phyloP scores from a whole-genome alignment of 2,329 filamentous ascomycete species.

The Arthroderma sp. region DNA sequence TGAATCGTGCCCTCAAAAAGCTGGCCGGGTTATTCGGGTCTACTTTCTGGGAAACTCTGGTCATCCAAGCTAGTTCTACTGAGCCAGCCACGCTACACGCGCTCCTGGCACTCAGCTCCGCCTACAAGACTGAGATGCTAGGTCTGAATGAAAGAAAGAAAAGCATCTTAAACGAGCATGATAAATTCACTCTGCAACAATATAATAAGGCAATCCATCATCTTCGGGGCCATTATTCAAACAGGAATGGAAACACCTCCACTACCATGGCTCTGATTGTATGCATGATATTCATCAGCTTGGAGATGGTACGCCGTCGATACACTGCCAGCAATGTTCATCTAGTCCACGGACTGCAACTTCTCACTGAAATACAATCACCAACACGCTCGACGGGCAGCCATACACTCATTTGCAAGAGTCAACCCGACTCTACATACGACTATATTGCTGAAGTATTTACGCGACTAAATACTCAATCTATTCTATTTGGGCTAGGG shows the following conservation, averaged over 20 bases:
- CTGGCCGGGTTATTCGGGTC: conserved; percentile 25
- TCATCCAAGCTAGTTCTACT: conserved; percentile 26
- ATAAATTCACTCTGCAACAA: background rate
- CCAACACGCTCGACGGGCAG: background rate
- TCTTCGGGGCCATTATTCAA: background rate
- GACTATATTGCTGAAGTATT: background rate
- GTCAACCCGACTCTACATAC: background rate
- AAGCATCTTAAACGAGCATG: background rate
- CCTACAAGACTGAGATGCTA: conserved; percentile 28
- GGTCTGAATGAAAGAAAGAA: conserved; percentile 4
- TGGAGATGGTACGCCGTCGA: conserved; percentile 28
- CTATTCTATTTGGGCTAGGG: background rate
- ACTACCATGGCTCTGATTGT: conserved; percentile 30
- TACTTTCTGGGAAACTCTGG: conserved; percentile 27
- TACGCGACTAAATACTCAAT: background rate
- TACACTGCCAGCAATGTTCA: conserved; percentile 18
- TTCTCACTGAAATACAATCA: conserved; percentile 14
- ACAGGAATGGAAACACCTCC: background rate
- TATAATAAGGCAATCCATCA: background rate
- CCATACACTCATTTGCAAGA: background rate
- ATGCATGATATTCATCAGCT: conserved; percentile 29
- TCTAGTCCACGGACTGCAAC: conserved; percentile 19
- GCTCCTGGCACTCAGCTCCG: conserved; percentile 28
- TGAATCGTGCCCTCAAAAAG: conserved; percentile 15
- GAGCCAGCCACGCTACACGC: conserved; percentile 34